A percentile compares a stretch with the other conserved stretches of the same genome.
Conservation (phyloP, 495 filamentous ascomycete genomes). For the Aspergillus asperescens region DNA sequence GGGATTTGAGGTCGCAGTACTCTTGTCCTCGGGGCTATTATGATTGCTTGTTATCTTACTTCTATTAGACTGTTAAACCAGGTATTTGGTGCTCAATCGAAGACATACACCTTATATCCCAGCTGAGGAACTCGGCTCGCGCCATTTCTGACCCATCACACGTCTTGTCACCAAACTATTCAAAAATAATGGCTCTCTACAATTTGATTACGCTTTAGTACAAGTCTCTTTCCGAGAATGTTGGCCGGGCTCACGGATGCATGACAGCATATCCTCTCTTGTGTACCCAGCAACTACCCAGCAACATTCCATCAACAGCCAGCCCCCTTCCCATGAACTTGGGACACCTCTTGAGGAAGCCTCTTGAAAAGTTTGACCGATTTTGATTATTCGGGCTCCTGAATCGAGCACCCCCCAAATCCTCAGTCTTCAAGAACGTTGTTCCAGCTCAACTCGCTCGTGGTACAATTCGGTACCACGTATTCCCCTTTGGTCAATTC, state of each 20-base stretch:
- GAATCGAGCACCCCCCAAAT: background rate
- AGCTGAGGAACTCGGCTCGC: background rate
- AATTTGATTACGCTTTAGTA: background rate
- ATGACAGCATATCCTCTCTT: background rate
- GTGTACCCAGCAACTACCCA: background rate
- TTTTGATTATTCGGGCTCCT: background rate
- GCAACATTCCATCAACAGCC: background rate
- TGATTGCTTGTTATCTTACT: too few species aligned
- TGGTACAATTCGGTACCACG: background rate
- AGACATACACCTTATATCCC: background rate
- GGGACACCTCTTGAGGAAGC: background rate
- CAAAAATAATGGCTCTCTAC: background rate
- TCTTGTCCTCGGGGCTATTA: background rate
- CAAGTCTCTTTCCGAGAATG: background rate
- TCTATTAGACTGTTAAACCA: too few species aligned
- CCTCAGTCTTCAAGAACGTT: background rate
- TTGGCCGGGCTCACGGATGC: slow-evolving; percentile 1
- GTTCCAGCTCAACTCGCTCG: background rate
- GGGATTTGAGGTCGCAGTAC: background rate
- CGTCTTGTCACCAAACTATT: background rate
- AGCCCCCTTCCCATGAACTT: background rate
- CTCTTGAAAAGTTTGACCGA: background rate
- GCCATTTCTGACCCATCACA: slow-evolving; percentile 7
- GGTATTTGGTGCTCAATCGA: background rate
- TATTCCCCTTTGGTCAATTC: background rate